phyloP scores from a whole-genome alignment of 2,329 filamentous ascomycete genomes.

The Diaporthe destruens region DNA sequence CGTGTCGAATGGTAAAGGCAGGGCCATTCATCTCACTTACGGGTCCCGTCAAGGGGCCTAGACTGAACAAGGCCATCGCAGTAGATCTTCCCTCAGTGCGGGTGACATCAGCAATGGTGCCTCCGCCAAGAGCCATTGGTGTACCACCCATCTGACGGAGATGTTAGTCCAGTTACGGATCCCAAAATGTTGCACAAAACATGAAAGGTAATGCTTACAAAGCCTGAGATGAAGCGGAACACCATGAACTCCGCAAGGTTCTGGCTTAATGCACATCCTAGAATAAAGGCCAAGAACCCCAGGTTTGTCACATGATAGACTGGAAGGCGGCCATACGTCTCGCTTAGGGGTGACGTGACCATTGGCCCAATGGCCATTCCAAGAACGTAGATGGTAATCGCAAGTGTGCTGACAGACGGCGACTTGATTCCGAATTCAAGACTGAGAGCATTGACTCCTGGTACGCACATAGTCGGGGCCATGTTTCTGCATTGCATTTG shows the following conservation, averaged over 20 bases:
- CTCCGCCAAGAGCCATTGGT: constrained; percentile 62
- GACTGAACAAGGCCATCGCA: constrained; percentile 60
- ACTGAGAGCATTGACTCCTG: constrained; percentile 51
- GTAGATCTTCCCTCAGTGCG: constrained; percentile 61
- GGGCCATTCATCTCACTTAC: constrained; percentile 39
- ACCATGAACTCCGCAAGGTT: constrained; percentile 58
- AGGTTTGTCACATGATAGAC: constrained; percentile 51
- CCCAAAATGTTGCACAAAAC: no score
- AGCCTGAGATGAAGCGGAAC: constrained; percentile 61
- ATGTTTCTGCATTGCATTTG: background rate
- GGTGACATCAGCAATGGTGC: constrained; percentile 60
- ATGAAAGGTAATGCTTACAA: constrained; percentile 45
- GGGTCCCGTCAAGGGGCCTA: constrained; percentile 64
- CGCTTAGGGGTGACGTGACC: constrained; percentile 61
- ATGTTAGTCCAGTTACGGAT: no score
- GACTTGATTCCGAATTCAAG: constrained; percentile 62
- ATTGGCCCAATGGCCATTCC: constrained; percentile 64
- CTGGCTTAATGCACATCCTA: constrained; percentile 43
- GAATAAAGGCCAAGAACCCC: constrained; percentile 48
- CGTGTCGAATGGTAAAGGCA: no score
- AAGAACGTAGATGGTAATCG: constrained; percentile 69
- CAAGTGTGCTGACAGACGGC: constrained; percentile 61
- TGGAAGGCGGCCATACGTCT: constrained; percentile 59
- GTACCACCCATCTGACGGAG: constrained; percentile 49
- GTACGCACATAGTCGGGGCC: constrained; percentile 29